phyloP scores from a whole-genome alignment of 1,139 yeast genomes.

The Keqinozyma sinolaborantium region DNA sequence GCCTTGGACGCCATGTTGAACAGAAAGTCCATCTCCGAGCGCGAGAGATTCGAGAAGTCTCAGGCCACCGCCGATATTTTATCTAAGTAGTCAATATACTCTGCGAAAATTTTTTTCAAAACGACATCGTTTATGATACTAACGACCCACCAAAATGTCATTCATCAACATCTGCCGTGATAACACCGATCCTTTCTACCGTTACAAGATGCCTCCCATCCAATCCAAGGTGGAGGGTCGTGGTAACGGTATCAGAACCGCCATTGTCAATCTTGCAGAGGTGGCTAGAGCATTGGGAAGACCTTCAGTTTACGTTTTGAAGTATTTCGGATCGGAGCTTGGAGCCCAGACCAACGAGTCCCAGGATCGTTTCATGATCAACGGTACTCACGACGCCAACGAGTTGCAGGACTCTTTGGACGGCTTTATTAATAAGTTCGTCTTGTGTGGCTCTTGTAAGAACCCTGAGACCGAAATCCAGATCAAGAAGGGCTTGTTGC shows the following conservation, averaged over 20 bases:
- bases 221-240: slow-evolving; percentile 98
- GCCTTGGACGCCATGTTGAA: slow-evolving; percentile 33
- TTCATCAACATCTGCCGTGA: slow-evolving; percentile 94
- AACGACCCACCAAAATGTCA: slow-evolving; percentile 53
- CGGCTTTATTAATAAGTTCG: slow-evolving; percentile 90
- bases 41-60: slow-evolving; percentile 31
- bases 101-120: background rate
- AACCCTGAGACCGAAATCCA: slow-evolving; percentile 96
- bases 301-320: slow-evolving; percentile 87
- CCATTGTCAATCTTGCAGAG: slow-evolving; percentile 83
- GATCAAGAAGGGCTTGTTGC: slow-evolving; percentile 71
- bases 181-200: slow-evolving; percentile 96
- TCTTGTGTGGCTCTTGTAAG: slow-evolving; percentile 90
- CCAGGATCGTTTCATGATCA: slow-evolving; percentile 84
- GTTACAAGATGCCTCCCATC: slow-evolving; percentile 98
- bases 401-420: slow-evolving; percentile 93
- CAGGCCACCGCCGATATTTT: background rate
- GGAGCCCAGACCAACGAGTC: slow-evolving; percentile 94
- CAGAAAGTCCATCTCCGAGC: slow-evolving; percentile 30
- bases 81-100: background rate
- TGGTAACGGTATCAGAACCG: slow-evolving; percentile 99
- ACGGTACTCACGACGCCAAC: slow-evolving; percentile 90
- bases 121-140: slow-evolving; percentile 2
- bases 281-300: slow-evolving; percentile 94
- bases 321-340: slow-evolving; percentile 92